These are phyloP conservation scores for Pseudocercospora cruenta DNA, from an alignment of 2,329 filamentous ascomycete species.

Conservation along the genomic window DNA sequence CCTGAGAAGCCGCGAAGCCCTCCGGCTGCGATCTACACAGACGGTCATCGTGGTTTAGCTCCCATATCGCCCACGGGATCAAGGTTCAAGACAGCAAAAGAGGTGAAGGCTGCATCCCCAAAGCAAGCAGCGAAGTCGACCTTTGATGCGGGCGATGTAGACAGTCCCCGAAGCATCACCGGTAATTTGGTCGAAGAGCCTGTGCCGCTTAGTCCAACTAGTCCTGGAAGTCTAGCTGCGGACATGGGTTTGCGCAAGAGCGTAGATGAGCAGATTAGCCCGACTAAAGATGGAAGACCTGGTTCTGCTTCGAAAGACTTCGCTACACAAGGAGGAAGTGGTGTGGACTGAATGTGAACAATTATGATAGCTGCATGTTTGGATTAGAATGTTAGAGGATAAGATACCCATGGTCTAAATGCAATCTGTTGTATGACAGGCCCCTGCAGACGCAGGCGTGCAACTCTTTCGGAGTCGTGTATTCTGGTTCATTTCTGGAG, in stretches of 20 bases:
- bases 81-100: slow-evolving; percentile 15
- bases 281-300: background rate
- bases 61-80: slow-evolving; percentile 22
- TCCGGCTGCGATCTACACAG: slow-evolving; percentile 27
- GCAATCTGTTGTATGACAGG: background rate
- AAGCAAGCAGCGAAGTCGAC: slow-evolving; percentile 22
- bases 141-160: slow-evolving; percentile 23
- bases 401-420: background rate
- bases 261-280: slow-evolving; percentile 34
- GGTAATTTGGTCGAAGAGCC: slow-evolving; percentile 34
- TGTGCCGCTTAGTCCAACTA: slow-evolving; percentile 24
- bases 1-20: slow-evolving; percentile 1
- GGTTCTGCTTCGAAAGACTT: background rate
- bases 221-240: slow-evolving; percentile 24
- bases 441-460: background rate
- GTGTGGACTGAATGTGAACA: background rate
- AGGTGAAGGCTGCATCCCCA: slow-evolving; percentile 16
- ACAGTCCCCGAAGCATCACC: slow-evolving; percentile 25
- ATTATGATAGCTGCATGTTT: background rate
- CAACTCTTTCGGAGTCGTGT: no score
- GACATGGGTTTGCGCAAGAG: slow-evolving; percentile 39
- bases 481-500: no score
- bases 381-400: background rate
- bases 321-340: background rate
- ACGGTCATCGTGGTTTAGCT: slow-evolving; percentile 45